phyloP scores from a whole-genome alignment of 345 rosid genomes.

The Salix caprea region DNA sequence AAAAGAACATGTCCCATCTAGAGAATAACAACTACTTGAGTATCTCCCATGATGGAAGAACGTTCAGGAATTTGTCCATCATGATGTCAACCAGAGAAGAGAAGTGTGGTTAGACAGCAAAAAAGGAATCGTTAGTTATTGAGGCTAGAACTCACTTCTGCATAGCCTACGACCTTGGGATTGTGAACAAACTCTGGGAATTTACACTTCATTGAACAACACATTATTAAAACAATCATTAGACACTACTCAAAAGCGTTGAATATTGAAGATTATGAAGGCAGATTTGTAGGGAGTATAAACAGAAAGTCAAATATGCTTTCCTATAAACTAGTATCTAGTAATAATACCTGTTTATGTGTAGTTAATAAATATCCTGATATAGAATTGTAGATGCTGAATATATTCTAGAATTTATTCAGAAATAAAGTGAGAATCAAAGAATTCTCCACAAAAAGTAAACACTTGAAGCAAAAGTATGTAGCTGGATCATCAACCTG shows the following conservation, averaged over 20 bases:
- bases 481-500: constrained; percentile 1
- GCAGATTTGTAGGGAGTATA: too few species aligned
- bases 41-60: not conserved
- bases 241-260: not conserved
- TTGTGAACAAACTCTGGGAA: not conserved
- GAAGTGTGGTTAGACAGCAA: not conserved
- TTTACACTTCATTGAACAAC: not conserved
- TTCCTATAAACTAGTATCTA: too few species aligned
- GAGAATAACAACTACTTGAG: not conserved
- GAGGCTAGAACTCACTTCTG: not conserved
- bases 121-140: not conserved
- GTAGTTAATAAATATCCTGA: too few species aligned
- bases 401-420: too few species aligned
- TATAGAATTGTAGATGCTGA: too few species aligned
- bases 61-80: not conserved
- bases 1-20: not conserved
- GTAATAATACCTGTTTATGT: too few species aligned
- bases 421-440: too few species aligned
- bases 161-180: not conserved
- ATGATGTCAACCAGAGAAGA: not conserved
- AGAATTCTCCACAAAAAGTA: too few species aligned
- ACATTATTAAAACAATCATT: not conserved
- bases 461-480: not conserved
- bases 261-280: too few species aligned
- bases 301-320: too few species aligned